phyloP scores from a whole-genome alignment of 129 eudicot genomes.

The Chrysanthemum makinoi region DNA sequence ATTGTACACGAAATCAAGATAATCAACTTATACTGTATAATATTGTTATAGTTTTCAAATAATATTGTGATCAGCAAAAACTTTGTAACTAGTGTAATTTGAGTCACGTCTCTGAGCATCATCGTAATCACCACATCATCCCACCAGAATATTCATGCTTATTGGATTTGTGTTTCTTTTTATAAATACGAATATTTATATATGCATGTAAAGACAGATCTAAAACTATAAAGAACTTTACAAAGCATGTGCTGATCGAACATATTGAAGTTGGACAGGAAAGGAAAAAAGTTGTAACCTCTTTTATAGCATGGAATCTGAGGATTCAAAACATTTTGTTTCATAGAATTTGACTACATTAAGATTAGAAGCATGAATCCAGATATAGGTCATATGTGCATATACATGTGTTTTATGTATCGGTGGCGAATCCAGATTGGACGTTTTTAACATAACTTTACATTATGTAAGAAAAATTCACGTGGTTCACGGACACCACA shows the following conservation, averaged over 20 bases:
- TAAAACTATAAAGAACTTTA: neutral
- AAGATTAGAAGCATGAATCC: too few species aligned
- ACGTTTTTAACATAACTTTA: too few species aligned
- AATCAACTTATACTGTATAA: too few species aligned
- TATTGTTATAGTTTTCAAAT: neutral
- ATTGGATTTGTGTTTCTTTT: constrained; percentile 1
- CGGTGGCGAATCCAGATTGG: too few species aligned
- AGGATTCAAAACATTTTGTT: neutral
- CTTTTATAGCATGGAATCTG: neutral
- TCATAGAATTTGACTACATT: too few species aligned
- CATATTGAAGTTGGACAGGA: neutral
- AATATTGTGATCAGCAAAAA: constrained; percentile 16
- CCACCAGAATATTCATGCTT: constrained; percentile 16
- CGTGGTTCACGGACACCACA: too few species aligned
- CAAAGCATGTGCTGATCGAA: neutral
- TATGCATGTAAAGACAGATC: neutral
- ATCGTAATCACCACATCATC: constrained; percentile 27
- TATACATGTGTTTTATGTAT: too few species aligned
- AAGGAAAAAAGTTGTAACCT: neutral
- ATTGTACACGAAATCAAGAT: too few species aligned
- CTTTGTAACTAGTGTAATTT: constrained; percentile 25
- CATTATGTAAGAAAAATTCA: too few species aligned
- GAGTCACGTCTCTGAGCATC: constrained; percentile 24
- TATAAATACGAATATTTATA: neutral
- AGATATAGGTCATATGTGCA: too few species aligned